A percentile compares a stretch with the other conserved stretches of the same genome.
Evolutionary conservation across 305 asterid genomes (phyloP).

Genomic region (Petunia hybrid): DNA sequence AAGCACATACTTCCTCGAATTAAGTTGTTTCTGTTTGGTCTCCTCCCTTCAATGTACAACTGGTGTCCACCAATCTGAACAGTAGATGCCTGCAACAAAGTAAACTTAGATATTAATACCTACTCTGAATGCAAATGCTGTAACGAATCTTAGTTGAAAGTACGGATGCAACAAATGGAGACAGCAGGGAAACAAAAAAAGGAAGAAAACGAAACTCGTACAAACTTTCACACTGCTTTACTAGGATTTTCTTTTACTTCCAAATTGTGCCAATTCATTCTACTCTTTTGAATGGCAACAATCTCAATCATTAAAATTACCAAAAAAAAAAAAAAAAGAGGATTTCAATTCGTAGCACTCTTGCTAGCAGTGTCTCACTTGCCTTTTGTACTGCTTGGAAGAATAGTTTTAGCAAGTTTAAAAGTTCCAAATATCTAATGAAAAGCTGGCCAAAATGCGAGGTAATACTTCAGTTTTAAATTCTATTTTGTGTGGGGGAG

Average conservation of each 20-base stretch:
- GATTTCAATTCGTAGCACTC: neutral
- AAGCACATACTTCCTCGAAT: constrained; percentile 78
- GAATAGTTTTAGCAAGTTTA: neutral
- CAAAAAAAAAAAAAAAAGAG: neutral
- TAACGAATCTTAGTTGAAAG: neutral
- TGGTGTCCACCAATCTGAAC: constrained; percentile 79
- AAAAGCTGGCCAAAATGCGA: neutral
- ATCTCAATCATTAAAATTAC: neutral
- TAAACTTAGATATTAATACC: neutral
- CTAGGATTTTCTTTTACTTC: neutral
- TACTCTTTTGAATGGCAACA: neutral
- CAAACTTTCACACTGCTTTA: neutral
- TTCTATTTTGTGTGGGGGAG: neutral
- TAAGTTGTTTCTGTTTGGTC: constrained; percentile 75
- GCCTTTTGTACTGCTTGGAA: constrained; percentile 13
- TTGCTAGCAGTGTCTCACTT: constrained; percentile 17
- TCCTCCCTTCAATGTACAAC: constrained; percentile 88
- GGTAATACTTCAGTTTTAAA: neutral
- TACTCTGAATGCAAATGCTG: constrained; percentile 1
- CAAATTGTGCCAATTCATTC: neutral
- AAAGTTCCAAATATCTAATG: neutral
- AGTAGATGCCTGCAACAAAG: constrained; percentile 70
- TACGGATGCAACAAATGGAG: neutral
- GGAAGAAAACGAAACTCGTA: neutral
- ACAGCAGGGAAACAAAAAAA: neutral